Percentiles rank a stretch among this genome's conserved stretches.
Evolutionary conservation across 2,329 filamentous ascomycete species (phyloP).

Genomic region (Colletotrichum sp.): DNA sequence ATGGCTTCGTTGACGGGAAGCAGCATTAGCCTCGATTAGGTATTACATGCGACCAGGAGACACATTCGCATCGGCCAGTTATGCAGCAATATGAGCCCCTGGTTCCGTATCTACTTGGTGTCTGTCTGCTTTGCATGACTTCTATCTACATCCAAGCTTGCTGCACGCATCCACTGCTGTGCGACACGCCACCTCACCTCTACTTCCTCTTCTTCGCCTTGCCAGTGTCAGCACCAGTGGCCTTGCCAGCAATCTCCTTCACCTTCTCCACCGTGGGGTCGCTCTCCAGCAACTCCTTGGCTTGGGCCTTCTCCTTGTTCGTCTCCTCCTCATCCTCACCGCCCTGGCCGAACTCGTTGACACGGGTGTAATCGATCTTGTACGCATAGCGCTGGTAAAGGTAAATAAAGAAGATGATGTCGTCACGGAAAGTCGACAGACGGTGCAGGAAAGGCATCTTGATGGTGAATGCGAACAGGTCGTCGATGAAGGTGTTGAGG

Average conservation of each 20-base stretch:
- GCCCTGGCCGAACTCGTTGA: constrained; percentile 98
- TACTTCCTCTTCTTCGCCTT: constrained; percentile 48
- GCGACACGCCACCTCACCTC: neutral
- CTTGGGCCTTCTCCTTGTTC: constrained; percentile 39
- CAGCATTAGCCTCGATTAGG: neutral
- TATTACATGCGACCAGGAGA: neutral
- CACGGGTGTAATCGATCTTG: constrained; percentile 85
- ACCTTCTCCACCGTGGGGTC: constrained; percentile 37
- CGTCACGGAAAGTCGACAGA: constrained; percentile 89
- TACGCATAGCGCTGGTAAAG: constrained; percentile 94
- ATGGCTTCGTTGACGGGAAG: neutral
- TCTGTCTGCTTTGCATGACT: neutral
- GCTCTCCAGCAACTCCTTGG: constrained; percentile 32
- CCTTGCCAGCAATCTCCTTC: constrained; percentile 37
- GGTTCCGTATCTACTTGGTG: neutral
- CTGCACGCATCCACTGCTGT: neutral
- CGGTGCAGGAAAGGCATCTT: constrained; percentile 98
- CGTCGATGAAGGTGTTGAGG: constrained; percentile 98
- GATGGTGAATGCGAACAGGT: constrained; percentile 98
- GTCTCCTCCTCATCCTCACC: constrained; percentile 80
- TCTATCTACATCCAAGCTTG: neutral
- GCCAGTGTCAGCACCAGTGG: constrained; percentile 54
- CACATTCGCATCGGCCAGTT: neutral
- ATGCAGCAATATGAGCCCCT: neutral
- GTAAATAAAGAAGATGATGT: constrained; percentile 98